phyloP scores from a whole-genome alignment of 2,329 filamentous ascomycete species.

The Biscogniauxia marginata region DNA sequence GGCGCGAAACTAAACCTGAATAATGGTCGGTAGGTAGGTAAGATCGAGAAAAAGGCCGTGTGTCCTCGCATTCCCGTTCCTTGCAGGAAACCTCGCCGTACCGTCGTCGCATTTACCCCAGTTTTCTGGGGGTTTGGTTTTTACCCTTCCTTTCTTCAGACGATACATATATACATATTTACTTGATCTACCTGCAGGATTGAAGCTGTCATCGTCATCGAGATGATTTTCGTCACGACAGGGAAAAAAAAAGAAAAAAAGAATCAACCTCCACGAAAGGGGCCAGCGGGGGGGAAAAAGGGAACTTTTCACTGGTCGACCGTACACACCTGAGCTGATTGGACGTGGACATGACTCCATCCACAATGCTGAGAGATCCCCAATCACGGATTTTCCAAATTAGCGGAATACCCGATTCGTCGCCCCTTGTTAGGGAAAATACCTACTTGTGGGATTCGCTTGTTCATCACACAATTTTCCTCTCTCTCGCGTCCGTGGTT shows the following conservation, averaged over 20 bases:
- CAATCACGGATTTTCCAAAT: constrained; percentile 10
- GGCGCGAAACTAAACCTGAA: not conserved
- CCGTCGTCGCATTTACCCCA: not conserved
- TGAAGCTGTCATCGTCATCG: not conserved
- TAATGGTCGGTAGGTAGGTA: not conserved
- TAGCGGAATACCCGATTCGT: constrained; percentile 22
- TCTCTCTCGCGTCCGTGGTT: not conserved
- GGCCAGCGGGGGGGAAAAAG: not conserved
- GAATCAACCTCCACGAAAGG: not conserved
- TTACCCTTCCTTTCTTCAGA: no score
- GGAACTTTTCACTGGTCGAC: not conserved
- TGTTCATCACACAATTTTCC: not conserved
- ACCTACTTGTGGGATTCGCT: constrained; percentile 9
- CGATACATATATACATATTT: no score
- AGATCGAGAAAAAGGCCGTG: constrained; percentile 1
- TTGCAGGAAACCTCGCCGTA: not conserved
- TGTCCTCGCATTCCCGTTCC: not conserved
- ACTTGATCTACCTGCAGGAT: not conserved
- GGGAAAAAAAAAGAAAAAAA: no score
- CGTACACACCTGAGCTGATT: not conserved
- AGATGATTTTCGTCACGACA: not conserved
- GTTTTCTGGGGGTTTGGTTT: not conserved
- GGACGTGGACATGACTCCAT: not conserved
- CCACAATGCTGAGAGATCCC: not conserved
- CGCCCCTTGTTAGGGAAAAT: not conserved